Conservation (phyloP, 139 green algal species). For the Coccomyxa sp. region DNA sequence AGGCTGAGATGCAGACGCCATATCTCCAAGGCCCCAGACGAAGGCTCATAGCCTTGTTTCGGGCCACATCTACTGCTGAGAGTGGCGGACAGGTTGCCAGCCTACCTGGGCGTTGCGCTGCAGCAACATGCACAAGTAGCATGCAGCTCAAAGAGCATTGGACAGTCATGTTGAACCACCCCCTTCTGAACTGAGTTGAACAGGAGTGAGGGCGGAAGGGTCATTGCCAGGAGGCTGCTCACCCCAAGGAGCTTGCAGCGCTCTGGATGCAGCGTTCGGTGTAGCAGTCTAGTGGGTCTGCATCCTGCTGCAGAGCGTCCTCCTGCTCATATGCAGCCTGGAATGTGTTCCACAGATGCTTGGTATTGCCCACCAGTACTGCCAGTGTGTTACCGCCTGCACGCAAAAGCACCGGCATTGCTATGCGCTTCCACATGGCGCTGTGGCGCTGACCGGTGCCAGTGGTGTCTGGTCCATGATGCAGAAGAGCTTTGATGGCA, state of each 20-base stretch:
- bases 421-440: neutral
- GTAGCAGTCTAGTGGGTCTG: constrained; percentile 32
- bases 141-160: neutral
- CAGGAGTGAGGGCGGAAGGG: neutral
- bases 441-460: neutral
- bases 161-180: neutral
- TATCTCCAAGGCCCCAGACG: no score
- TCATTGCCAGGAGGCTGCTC: neutral
- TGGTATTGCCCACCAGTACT: constrained; percentile 36
- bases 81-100: no score
- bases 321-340: constrained; percentile 8
- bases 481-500: no score
- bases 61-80: no score
- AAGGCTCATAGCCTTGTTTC: no score
- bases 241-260: neutral
- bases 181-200: neutral
- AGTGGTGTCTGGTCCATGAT: no score
- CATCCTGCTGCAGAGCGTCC: constrained; percentile 7
- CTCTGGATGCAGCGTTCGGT: constrained; percentile 13
- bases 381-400: constrained; percentile 13
- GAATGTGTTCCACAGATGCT: constrained; percentile 32
- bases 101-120: neutral
- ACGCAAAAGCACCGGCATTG: neutral
- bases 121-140: neutral
- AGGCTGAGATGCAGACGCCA: no score